These are phyloP conservation scores for Leccinum rimulosum DNA, from an alignment of 768 basidiomycete genomes.

Conservation along the genomic window DNA sequence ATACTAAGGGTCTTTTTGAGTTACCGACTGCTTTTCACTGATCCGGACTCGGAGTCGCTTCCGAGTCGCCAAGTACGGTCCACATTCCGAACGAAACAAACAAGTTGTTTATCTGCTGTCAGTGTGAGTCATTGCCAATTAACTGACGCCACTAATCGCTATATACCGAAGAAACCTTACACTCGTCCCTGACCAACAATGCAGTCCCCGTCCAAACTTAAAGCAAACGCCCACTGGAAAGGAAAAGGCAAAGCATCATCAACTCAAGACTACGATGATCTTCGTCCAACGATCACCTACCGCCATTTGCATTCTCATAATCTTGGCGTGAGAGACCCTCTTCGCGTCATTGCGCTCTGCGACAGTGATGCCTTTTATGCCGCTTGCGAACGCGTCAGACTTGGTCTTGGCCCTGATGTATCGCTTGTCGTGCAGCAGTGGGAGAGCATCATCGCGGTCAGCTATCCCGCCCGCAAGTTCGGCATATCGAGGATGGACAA, in stretches of 20 bases:
- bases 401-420: conserved; percentile 56
- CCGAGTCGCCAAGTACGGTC: background rate
- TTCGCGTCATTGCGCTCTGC: conserved; percentile 85
- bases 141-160: too few species aligned
- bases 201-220: conserved; percentile 21
- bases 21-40: background rate
- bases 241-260: conserved; percentile 51
- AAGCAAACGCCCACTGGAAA: conserved; percentile 39
- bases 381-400: conserved; percentile 82
- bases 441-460: conserved; percentile 89
- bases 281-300: conserved; percentile 72
- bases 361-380: conserved; percentile 87
- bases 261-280: conserved; percentile 52
- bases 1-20: background rate
- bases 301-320: conserved; percentile 69
- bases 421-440: conserved; percentile 88
- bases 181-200: background rate
- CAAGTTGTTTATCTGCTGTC: background rate
- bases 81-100: background rate
- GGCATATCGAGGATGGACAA: conserved; percentile 93
- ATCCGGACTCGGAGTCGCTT: background rate
- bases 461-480: conserved; percentile 89
- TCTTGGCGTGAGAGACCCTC: conserved; percentile 68
- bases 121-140: too few species aligned
- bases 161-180: too few species aligned